Percentiles rank a stretch among this genome's conserved stretches.
Evolutionary conservation across 148 eudicot genomes (phyloP).

Genomic region (Rhododendron ferrugineum): DNA sequence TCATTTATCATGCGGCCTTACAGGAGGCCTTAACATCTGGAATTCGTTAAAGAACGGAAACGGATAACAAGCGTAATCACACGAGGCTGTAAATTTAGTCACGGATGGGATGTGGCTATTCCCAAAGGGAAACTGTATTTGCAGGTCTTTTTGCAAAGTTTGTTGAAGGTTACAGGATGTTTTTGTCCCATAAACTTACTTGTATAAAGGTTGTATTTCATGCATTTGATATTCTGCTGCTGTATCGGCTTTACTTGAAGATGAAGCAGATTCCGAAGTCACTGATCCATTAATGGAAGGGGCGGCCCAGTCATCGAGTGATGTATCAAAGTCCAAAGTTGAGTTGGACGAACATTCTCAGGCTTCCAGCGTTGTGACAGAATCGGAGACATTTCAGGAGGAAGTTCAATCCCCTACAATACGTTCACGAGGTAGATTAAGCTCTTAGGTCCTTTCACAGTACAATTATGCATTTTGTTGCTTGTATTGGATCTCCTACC

Average conservation of each 20-base stretch:
- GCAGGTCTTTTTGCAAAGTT: background rate
- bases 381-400: slow-evolving; percentile 29
- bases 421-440: slow-evolving; percentile 40
- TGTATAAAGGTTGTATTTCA: background rate
- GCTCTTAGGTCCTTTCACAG: background rate
- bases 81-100: background rate
- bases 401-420: slow-evolving; percentile 55
- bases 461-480: background rate
- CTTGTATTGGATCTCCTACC: background rate
- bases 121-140: background rate
- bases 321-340: slow-evolving; percentile 14
- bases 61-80: background rate
- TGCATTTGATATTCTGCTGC: slow-evolving; percentile 4
- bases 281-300: slow-evolving; percentile 25
- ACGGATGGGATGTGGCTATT: background rate
- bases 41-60: background rate
- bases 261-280: slow-evolving; percentile 35
- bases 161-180: background rate
- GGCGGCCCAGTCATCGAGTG: background rate
- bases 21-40: background rate
- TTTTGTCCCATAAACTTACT: background rate
- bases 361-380: slow-evolving; percentile 47
- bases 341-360: slow-evolving; percentile 33
- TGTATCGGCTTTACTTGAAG: slow-evolving; percentile 13
- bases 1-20: background rate